phyloP scores from a whole-genome alignment of 2,329 filamentous ascomycete genomes.

The Botryotinia globosa region DNA sequence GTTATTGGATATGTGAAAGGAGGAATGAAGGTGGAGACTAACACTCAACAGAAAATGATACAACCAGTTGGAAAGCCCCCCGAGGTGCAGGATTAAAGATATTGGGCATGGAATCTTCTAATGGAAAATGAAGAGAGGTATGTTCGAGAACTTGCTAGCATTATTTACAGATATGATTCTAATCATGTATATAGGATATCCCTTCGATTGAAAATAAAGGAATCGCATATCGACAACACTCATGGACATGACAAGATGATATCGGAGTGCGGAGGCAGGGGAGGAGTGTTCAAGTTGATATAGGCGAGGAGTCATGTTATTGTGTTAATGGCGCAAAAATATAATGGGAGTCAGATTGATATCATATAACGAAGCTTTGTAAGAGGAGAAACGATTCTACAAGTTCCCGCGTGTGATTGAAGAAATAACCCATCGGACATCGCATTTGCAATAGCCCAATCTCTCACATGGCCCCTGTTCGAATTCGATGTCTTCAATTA shows the following conservation, averaged over 20 bases:
- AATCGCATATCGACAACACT: not conserved
- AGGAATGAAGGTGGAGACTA: conserved; percentile 10
- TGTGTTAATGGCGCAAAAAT: conserved; percentile 8
- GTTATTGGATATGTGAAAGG: not conserved
- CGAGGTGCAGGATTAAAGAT: conserved; percentile 50
- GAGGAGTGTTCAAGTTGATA: not conserved
- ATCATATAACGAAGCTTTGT: not conserved
- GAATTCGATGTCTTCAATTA: too few species aligned
- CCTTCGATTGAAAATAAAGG: not conserved
- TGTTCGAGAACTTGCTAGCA: not conserved
- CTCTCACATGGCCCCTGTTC: not conserved
- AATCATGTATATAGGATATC: not conserved
- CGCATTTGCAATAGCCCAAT: not conserved
- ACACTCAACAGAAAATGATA: conserved; percentile 58
- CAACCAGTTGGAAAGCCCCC: conserved; percentile 64
- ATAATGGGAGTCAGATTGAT: not conserved
- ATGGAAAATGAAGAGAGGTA: not conserved
- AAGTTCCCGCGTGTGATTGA: not conserved
- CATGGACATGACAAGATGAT: not conserved
- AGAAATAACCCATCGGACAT: not conserved
- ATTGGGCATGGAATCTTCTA: not conserved
- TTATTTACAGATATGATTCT: not conserved
- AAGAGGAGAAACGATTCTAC: not conserved
- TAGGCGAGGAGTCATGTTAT: not conserved
- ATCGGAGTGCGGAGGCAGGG: not conserved